Base-by-base conservation (phyloP, 805 yeast genomes). In the Saturnispora halmiae region DNA sequence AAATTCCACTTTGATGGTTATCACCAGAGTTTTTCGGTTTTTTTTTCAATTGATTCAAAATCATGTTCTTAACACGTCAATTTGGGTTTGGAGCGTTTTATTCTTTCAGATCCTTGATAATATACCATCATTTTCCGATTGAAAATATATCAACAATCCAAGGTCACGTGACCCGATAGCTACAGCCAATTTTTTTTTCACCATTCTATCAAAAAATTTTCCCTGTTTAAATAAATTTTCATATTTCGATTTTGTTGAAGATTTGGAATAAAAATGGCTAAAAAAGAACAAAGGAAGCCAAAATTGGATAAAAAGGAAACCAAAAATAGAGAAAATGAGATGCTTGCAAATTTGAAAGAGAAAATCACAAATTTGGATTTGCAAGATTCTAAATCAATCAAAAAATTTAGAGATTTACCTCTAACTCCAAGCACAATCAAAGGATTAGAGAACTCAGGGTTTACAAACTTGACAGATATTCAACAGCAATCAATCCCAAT, bases 361-460 rank as follows among this genome's bases (percentile, higher is more conserved):
- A 63, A 66, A 44, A 71, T 81, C 31, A 65, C 72, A 18, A 77
- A 72, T 32, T 75, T 70, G 50, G 83, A 79, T 47, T 64, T 70
- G 2, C 57, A 58, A 3, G 50, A 50, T n/a, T 42, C 50, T 15
- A 48, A 49, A 20, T 42, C 61, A 18, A 55, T 70, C 3, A 56
- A 70, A 3, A 77, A 75, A 47, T 87, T 87, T 56, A 69, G 70
- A 39, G 88, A 88, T 44, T 67, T 88, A n/a, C 96, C 96, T 7
- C 58, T 88, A 22, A 72, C 87, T 3, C 55, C 64, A 7, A 65
- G 66, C 3, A 80, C 94, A 11, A 51, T 78, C 10, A 70, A 70
- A 45, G 97, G 97, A 2, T 63, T 92, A 31, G 76, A 73, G 45
- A 83, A 77, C 41, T 70, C 94, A n/a, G 81, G 85, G 39, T 92